Conservation (phyloP, 768 basidiomycete species). For the Mycena capillaripes region DNA sequence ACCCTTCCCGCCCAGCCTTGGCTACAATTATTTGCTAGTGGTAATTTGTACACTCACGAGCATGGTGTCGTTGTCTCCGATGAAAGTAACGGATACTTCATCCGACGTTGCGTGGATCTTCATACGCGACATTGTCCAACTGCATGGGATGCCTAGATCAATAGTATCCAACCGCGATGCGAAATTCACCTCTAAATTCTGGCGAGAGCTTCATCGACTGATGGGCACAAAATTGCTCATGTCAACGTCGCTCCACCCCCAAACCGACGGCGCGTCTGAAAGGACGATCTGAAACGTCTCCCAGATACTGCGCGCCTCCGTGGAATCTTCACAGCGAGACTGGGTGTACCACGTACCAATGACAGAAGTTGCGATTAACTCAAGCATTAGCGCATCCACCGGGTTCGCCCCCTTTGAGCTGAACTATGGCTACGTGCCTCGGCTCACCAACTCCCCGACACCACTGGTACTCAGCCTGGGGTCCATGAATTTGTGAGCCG, state of each 20-base stretch:
- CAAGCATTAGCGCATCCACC: too few relatives aligned
- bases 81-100: not conserved
- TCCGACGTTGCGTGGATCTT: not conserved
- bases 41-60: not conserved
- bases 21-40: not conserved
- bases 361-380: slow-evolving; percentile 16
- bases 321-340: not conserved
- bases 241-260: too few relatives aligned
- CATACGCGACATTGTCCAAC: not conserved
- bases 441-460: too few relatives aligned
- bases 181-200: too few relatives aligned
- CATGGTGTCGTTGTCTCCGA: not conserved
- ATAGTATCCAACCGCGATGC: not conserved
- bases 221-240: too few relatives aligned
- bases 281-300: not conserved
- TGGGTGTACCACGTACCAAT: not conserved
- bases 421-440: too few relatives aligned
- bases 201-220: too few relatives aligned
- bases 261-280: too few relatives aligned
- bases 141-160: not conserved
- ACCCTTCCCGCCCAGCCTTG: not conserved
- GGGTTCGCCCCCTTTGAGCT: too few relatives aligned
- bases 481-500: slow-evolving; percentile 43
- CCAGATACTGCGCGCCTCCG: not conserved
- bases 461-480: slow-evolving; percentile 27